These are phyloP conservation scores for Psilocybe mexicana DNA, from an alignment of 1,284 basidiomycete species.

Conservation along the genomic window DNA sequence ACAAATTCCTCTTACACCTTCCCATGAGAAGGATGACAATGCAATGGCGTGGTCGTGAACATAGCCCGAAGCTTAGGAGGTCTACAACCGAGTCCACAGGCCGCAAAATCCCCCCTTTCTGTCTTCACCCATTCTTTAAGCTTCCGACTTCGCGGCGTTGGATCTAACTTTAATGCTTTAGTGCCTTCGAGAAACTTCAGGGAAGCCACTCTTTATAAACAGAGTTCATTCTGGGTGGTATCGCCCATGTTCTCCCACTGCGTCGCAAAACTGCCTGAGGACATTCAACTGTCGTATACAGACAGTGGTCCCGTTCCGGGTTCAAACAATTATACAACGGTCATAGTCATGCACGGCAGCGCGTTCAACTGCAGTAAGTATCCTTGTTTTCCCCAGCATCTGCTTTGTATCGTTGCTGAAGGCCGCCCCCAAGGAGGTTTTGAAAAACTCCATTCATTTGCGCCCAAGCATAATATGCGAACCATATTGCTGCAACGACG, in stretches of 20 bases:
- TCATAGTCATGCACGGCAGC: constrained; percentile 34
- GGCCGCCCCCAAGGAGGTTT: constrained; percentile 27
- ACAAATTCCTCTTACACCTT: no score
- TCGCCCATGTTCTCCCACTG: background rate
- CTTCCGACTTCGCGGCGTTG: background rate
- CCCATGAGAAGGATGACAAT: no score
- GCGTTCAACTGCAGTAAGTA: constrained; percentile 31
- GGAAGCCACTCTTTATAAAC: background rate
- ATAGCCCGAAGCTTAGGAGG: no score
- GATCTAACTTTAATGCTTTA: background rate
- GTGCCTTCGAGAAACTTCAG: background rate
- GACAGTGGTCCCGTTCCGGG: constrained; percentile 31
- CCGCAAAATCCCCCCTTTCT: background rate
- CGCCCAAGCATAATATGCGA: constrained; percentile 28
- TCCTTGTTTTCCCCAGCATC: background rate
- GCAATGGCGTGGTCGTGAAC: no score
- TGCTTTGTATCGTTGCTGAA: background rate
- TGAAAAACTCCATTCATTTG: constrained; percentile 24
- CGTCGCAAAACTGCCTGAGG: constrained; percentile 16
- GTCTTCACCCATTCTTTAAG: background rate
- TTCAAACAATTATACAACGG: constrained; percentile 33
- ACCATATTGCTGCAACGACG: constrained; percentile 31
- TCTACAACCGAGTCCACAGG: background rate
- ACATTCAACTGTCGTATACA: constrained; percentile 28
- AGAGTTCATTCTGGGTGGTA: background rate